Evolutionary conservation across 352 stramenopile species (phyloP).

Genomic region (Globisporangium megalacanthum): DNA sequence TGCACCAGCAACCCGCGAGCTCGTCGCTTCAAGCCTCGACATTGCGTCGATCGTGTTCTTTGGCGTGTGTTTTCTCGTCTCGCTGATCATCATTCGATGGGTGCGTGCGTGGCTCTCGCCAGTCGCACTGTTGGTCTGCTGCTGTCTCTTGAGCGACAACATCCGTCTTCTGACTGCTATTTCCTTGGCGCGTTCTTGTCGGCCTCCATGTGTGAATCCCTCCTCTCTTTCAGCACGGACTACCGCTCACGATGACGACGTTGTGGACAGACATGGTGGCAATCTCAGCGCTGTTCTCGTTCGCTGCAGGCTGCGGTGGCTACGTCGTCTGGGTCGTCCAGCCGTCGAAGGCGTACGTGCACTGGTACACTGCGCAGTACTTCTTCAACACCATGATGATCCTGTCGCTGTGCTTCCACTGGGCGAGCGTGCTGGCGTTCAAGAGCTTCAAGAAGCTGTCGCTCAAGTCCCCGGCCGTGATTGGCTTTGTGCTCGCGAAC

Average conservation of each 20-base stretch:
- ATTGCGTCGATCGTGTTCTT: constrained; percentile 70
- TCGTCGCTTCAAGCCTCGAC: constrained; percentile 59
- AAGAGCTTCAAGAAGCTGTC: constrained; percentile 87
- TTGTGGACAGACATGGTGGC: constrained; percentile 85
- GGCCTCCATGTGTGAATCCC: no score
- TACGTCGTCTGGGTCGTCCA: constrained; percentile 82
- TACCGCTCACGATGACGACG: constrained; percentile 76
- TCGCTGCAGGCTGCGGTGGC: constrained; percentile 67
- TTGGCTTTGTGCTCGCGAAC: constrained; percentile 67
- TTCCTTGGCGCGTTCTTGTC: no score
- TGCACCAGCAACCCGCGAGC: constrained; percentile 28
- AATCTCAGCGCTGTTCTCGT: constrained; percentile 77
- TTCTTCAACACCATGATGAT: constrained; percentile 88
- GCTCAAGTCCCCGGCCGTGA: constrained; percentile 69
- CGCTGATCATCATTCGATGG: constrained; percentile 80
- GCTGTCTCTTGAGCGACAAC: not conserved
- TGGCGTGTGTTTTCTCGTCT: constrained; percentile 73
- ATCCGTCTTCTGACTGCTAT: not conserved
- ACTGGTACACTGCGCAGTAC: constrained; percentile 83
- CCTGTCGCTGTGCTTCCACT: constrained; percentile 86
- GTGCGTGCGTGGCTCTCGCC: constrained; percentile 12
- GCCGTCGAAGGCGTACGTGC: constrained; percentile 79
- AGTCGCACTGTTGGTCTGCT: not conserved
- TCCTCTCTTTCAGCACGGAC: constrained; percentile 34
- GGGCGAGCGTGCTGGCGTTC: constrained; percentile 76